Evolutionary conservation across 306 rosid genomes (phyloP).

Genomic region (Fagus crenata): DNA sequence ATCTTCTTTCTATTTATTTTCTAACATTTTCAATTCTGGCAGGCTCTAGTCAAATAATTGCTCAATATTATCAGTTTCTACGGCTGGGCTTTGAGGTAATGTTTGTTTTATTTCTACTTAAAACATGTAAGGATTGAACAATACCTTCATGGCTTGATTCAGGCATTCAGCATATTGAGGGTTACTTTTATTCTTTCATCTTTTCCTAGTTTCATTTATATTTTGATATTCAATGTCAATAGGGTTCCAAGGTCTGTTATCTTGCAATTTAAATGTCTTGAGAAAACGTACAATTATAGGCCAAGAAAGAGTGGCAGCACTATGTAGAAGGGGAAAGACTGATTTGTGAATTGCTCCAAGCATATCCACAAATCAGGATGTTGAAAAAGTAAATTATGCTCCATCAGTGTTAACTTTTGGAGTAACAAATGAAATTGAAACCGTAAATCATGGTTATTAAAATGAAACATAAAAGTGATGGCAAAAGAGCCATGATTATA

Average conservation of each 20-base stretch:
- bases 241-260: background rate
- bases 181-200: background rate
- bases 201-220: background rate
- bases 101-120: background rate
- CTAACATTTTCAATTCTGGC: slow-evolving; percentile 17
- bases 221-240: background rate
- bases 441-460: too few species aligned
- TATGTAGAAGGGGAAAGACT: too few species aligned
- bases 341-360: too few species aligned
- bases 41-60: slow-evolving; percentile 62
- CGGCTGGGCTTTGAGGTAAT: slow-evolving; percentile 54
- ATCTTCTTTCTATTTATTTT: background rate
- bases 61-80: slow-evolving; percentile 56
- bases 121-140: background rate
- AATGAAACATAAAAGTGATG: too few species aligned
- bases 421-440: too few species aligned
- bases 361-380: too few species aligned
- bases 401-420: too few species aligned
- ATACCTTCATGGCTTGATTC: background rate
- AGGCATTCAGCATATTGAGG: background rate
- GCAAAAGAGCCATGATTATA: too few species aligned
- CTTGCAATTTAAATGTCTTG: too few species aligned
- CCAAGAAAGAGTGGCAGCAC: too few species aligned
- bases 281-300: too few species aligned
- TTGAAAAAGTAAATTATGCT: too few species aligned